Percentiles rank a stretch among this genome's conserved stretches.
These are phyloP conservation scores for Pulveroboletus sp. DNA, from an alignment of 768 basidiomycete species.

Conservation along the genomic window DNA sequence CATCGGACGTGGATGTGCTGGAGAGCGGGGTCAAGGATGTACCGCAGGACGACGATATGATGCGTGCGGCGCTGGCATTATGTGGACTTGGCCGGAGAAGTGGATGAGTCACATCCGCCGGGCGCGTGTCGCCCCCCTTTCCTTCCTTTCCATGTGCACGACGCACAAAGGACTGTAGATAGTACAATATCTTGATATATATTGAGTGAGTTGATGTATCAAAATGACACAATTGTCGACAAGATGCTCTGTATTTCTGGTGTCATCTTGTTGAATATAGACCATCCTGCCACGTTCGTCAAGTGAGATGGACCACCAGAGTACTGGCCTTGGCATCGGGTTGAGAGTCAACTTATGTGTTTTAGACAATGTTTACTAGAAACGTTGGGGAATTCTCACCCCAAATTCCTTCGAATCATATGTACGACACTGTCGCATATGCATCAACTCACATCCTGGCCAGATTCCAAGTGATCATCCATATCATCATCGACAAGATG, in stretches of 20 bases:
- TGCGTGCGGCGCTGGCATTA: conserved; percentile 66
- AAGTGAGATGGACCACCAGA: no score
- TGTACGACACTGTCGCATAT: no score
- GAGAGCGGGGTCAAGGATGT: conserved; percentile 9
- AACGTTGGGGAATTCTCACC: no score
- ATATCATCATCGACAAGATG: no score
- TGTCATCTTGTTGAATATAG: neutral
- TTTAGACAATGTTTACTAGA: no score
- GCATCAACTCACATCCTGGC: no score
- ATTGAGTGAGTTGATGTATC: neutral
- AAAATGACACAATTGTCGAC: neutral
- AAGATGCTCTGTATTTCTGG: neutral
- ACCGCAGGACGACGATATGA: conserved; percentile 59
- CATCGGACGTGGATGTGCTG: neutral
- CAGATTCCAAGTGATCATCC: no score
- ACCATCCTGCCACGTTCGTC: no score
- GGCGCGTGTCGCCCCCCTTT: neutral
- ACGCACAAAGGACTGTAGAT: conserved; percentile 3
- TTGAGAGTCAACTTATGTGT: no score
- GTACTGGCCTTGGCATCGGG: no score
- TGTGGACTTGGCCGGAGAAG: conserved; percentile 48
- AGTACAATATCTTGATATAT: conserved; percentile 12
- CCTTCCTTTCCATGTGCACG: neutral
- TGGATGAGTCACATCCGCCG: conserved; percentile 10
- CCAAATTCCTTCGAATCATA: no score